Evolutionary conservation across 345 rosid species (phyloP).

Genomic region (Aquilaria sinensis): DNA sequence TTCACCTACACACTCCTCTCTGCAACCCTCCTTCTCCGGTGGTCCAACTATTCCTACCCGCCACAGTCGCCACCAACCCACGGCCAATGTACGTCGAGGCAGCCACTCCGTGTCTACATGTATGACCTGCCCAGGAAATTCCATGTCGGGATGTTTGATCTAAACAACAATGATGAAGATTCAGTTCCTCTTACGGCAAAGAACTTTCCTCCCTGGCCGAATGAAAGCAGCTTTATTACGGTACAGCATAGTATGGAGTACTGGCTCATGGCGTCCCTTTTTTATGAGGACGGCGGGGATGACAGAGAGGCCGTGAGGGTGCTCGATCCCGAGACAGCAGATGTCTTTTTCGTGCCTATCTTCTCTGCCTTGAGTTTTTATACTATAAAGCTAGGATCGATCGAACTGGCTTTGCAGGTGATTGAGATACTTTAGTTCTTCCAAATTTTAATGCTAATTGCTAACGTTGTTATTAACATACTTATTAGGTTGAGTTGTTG

Average conservation of each 20-base stretch:
- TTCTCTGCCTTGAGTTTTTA: slow-evolving; percentile 90
- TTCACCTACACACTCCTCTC: slow-evolving; percentile 40
- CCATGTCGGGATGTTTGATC: slow-evolving; percentile 74
- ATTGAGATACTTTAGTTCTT: slow-evolving; percentile 71
- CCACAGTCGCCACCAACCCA: slow-evolving; percentile 24
- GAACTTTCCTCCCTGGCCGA: slow-evolving; percentile 74
- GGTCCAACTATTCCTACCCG: slow-evolving; percentile 48
- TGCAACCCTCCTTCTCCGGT: slow-evolving; percentile 46
- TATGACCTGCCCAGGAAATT: slow-evolving; percentile 86
- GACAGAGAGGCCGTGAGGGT: slow-evolving; percentile 76
- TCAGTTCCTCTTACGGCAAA: slow-evolving; percentile 43
- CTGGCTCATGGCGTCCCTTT: slow-evolving; percentile 91
- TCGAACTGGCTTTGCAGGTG: slow-evolving; percentile 76
- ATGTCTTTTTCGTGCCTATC: slow-evolving; percentile 81
- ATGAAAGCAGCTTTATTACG: slow-evolving; percentile 39
- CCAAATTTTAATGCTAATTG: slow-evolving; percentile 46
- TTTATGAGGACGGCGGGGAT: slow-evolving; percentile 31
- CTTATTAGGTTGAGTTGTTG: slow-evolving; percentile 68
- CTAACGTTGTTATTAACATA: neutral
- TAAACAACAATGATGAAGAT: slow-evolving; percentile 23
- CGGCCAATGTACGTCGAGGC: slow-evolving; percentile 17
- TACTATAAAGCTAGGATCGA: slow-evolving; percentile 43
- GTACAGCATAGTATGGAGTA: slow-evolving; percentile 93
- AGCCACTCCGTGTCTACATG: slow-evolving; percentile 72
- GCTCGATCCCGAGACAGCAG: slow-evolving; percentile 86